phyloP scores from a whole-genome alignment of 2,329 filamentous ascomycete genomes.

The Trichophyton verrucosum region DNA sequence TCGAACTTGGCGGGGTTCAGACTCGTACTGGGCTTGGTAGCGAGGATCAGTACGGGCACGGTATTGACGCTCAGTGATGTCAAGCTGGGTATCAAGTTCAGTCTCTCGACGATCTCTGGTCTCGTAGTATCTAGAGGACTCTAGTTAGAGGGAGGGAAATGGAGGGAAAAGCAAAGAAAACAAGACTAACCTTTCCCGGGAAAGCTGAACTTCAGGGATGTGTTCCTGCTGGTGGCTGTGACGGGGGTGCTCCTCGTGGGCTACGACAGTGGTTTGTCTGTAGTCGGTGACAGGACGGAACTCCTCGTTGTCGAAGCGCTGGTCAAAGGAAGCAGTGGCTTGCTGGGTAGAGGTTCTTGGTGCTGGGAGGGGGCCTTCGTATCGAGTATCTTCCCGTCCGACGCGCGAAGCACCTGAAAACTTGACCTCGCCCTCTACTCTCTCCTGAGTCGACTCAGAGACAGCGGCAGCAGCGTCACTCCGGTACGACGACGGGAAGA shows the following conservation, averaged over 20 bases:
- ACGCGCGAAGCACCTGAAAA: conserved; percentile 62
- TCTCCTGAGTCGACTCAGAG: conserved; percentile 54
- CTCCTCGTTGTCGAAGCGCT: conserved; percentile 2
- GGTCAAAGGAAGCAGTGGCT: conserved; percentile 8
- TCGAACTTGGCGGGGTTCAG: conserved; percentile 25
- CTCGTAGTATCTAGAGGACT: conserved; percentile 13
- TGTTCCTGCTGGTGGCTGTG: conserved; percentile 23
- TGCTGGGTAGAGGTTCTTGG: conserved; percentile 20
- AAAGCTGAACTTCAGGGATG: conserved; percentile 39
- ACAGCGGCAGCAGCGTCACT: conserved; percentile 58
- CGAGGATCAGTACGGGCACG: conserved; percentile 47
- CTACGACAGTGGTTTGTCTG: conserved; percentile 28
- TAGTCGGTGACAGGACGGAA: conserved; percentile 10
- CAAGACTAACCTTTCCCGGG: conserved; percentile 39
- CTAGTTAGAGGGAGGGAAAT: background rate
- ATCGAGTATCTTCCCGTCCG: conserved; percentile 96
- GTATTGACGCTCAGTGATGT: conserved; percentile 50
- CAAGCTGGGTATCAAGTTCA: conserved; percentile 37
- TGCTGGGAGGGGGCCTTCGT: conserved; percentile 52
- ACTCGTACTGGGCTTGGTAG: conserved; percentile 35
- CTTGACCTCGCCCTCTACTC: conserved; percentile 83
- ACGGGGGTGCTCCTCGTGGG: conserved; percentile 26
- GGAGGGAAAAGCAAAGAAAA: conserved; percentile 5
- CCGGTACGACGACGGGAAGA: conserved; percentile 98
- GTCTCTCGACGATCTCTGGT: conserved; percentile 25